Evolutionary conservation across 352 stramenopile genomes (phyloP), one percentile per base, ranked within the genome.

Genomic region (Pythium dissimile): DNA sequence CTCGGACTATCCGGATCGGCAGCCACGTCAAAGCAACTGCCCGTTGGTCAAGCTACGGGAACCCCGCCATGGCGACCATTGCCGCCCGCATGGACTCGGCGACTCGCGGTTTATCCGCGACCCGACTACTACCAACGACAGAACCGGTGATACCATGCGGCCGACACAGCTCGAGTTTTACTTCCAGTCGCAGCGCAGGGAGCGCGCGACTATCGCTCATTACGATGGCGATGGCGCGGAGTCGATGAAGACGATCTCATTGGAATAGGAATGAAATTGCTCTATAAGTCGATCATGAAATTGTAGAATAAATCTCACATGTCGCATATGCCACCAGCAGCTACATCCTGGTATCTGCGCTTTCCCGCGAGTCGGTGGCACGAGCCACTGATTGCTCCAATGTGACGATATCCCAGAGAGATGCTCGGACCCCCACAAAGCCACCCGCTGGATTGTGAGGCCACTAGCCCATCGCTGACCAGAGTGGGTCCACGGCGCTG

Each of bases 131-230:
- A 3, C 35, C 13, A n/a, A n/a, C n/a, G n/a, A n/a, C n/a, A 34
- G n/a, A 10, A 15, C 18, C 1, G 30, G 27, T 7, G 26, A 35
- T 1, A 32, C 24, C 16, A 46, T 56, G 45, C 55, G 55, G 31
- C 42, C 55, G 30, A 46, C 55, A 18, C 45, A 56, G 45, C 45
- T 63, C 37, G 55, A 63, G 38, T 63, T 63, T n/a, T 20, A 38
- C 4, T 5, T 62, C 28, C n/a, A 18, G 16, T 52, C 37, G 20
- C n/a, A 43, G 1, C 28, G 35, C 6, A n/a, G n/a, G 5, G 34
- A 41, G 13, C 34, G 20, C 5, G 34, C 5, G 5, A 15, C 34
- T 15, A n/a, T 16, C 34, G 4, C 34, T n/a, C 12, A 47, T 13
- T 21, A 28, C 9, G n/a, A n/a, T n/a, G n/a, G n/a, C n/a, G n/a